These are phyloP conservation scores for Boletus rubropictus DNA, from an alignment of 768 basidiomycete genomes.

Conservation along the genomic window DNA sequence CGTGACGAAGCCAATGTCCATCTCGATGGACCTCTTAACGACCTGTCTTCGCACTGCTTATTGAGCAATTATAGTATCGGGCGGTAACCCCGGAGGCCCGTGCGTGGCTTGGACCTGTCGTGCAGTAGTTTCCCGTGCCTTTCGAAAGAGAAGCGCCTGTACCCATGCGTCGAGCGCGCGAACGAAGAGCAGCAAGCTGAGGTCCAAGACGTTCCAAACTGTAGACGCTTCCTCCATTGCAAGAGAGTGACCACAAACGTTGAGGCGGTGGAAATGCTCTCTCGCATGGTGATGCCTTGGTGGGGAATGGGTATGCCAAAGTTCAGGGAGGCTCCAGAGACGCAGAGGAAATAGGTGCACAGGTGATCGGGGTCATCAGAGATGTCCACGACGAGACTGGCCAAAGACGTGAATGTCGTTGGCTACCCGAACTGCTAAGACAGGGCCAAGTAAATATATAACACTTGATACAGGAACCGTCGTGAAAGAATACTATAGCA, in stretches of 20 bases:
- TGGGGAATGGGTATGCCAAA: not conserved
- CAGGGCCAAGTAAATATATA: not conserved
- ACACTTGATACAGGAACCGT: not conserved
- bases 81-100: not conserved
- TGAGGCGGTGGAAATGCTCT: conserved; percentile 56
- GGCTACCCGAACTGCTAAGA: not conserved
- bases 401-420: conserved; percentile 4
- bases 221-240: conserved; percentile 39
- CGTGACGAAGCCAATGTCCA: conserved; percentile 62
- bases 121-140: conserved; percentile 1
- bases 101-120: not conserved
- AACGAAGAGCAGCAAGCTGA: conserved; percentile 63
- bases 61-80: not conserved
- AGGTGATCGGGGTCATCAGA: conserved; percentile 43
- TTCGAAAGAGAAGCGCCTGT: conserved; percentile 44
- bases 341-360: conserved; percentile 61
- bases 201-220: conserved; percentile 41
- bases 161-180: conserved; percentile 61
- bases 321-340: conserved; percentile 41
- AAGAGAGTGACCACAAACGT: conserved; percentile 52
- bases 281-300: conserved; percentile 39
- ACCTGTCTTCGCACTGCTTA: conserved; percentile 32
- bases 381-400: not conserved
- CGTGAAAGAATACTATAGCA: not conserved
- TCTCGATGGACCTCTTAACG: conserved; percentile 65